Base-by-base conservation (phyloP, 768 basidiomycete genomes). In the Agaricus sinodeliciosus region DNA sequence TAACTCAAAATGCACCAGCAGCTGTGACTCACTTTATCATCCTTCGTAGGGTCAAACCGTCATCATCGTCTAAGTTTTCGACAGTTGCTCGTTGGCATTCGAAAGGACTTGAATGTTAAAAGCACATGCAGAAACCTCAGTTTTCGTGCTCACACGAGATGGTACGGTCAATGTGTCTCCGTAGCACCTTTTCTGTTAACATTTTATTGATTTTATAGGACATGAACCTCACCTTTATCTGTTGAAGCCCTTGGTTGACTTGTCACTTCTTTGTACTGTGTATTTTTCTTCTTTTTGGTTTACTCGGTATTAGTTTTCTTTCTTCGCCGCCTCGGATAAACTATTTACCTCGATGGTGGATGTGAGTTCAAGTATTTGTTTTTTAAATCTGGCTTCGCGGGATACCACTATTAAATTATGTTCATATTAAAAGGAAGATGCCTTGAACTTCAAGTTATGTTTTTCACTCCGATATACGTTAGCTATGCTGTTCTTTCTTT, bases 111-210 rank as follows among this genome's bases (percentile, higher is more conserved):
- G 31, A 31, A 51, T 66, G 50, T 43, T 50, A 61, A 18, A 73
- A 72, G 54, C 72, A 72, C 41, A 69, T 67, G 31, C 73, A 74
- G 67, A 73, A 73, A 58, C 74, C 74, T 16, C 71, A 72, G 78
- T 60, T 70, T 39, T 66, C 67, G 9, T 66, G 67, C 57, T 70
- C 69, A 47, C 69, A 70, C 49, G 64, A 64, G 5, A 70, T 70
- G 66, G 77, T 75, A 56, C 57, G 18, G 39, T 25, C 39, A 31
- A 8, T 11, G 31, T 31, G 8, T 31, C 31, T 31, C 11, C 31
- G 11, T 22, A 26, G 26, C 6, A 11, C 11, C 5, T 2, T 22
- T 22, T 22, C 22, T 22, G 22, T 22, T 22, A 3, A 22, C 22
- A 22, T 2, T 22, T 1, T 22, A 22, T 22, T 43, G 4, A 4